Evolutionary conservation across 495 filamentous ascomycete genomes (phyloP), one percentile per base, ranked within the genome.

Genomic region (Penicillium crystallinum): DNA sequence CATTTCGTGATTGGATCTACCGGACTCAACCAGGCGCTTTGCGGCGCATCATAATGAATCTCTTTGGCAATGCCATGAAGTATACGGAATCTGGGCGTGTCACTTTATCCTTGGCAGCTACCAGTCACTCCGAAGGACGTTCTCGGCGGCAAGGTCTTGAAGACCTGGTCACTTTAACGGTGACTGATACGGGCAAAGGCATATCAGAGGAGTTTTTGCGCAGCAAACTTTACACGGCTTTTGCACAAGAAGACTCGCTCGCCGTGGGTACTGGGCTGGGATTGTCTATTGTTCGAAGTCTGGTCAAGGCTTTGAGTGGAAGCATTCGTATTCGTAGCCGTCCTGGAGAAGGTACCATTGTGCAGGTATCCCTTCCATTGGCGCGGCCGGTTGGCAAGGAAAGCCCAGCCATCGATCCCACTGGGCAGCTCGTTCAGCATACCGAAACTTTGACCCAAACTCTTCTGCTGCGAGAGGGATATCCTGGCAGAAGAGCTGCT

Each of bases 11-110:
- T 49, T 90, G 83, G 73, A 52, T 78, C 11, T 90, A 88, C 64
- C 72, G 72, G 4, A 81, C 83, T 0, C 85, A 91, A 35, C 85
- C 86, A 0, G 87, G 87, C 4, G 88, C 87, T 3, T 67, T 90
- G 34, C 78, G 85, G 15, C 80, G 89, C 2, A 79, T 91, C 36
- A 78, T 93, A 29, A 88, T 90, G 85, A 91, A 95, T 57, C 55
- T 92, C 1, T 84, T 90, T 48, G 86, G 89, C 15, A 95, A 95
- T 64, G 82, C 89, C 0, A 77, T 92, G 57, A 95, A 95, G 57
- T 91, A 89, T 56, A 90, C 85, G 6, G 74, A 74, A 7, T 66
- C 73, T 1, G 89, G 89, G 5, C 81, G 73, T 45, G 85, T 95
- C 27, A 76, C 77, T 5, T 66, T 92, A 12, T 77, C 67, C 0